These are phyloP conservation scores for Diophrys appendiculata DNA, from an alignment of 73 alveolate genomes.

Conservation along the genomic window DNA sequence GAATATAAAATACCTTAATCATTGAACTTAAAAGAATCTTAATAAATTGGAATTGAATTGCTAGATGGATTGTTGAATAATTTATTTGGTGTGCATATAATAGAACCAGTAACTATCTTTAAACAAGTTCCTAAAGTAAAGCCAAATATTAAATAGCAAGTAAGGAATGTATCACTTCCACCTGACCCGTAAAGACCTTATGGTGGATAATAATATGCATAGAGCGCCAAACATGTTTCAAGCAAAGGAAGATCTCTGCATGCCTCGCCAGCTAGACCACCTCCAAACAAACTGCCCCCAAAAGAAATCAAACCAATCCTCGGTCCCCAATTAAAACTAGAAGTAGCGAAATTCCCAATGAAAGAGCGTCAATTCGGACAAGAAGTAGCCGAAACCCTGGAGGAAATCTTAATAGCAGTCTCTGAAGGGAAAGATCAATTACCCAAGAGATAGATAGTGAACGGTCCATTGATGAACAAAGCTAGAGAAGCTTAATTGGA, in stretches of 20 bases:
- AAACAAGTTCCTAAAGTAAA: too few species aligned
- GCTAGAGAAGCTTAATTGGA: neutral
- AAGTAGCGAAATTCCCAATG: conserved; percentile 31
- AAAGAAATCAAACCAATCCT: conserved; percentile 14
- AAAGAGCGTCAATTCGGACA: conserved; percentile 5
- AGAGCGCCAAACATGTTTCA: too few species aligned
- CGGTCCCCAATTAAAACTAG: neutral
- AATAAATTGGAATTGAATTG: conserved; percentile 19
- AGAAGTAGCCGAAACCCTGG: conserved; percentile 31
- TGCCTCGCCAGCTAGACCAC: too few species aligned
- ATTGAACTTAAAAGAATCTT: conserved; percentile 4
- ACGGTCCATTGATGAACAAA: conserved; percentile 9
- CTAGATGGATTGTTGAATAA: conserved; percentile 10
- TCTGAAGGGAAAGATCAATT: conserved; percentile 9
- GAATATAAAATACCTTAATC: conserved; percentile 20
- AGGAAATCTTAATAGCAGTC: conserved; percentile 18
- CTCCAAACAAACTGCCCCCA: too few species aligned
- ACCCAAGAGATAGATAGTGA: conserved; percentile 6
- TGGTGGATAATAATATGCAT: too few species aligned
- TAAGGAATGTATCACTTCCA: too few species aligned
- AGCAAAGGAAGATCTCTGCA: too few species aligned
- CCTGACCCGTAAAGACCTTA: too few species aligned
- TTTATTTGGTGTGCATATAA: conserved; percentile 26
- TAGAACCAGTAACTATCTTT: conserved; percentile 25
- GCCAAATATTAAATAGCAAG: too few species aligned